phyloP scores from a whole-genome alignment of 2,329 filamentous ascomycete genomes.

The Whalleya microplaca region DNA sequence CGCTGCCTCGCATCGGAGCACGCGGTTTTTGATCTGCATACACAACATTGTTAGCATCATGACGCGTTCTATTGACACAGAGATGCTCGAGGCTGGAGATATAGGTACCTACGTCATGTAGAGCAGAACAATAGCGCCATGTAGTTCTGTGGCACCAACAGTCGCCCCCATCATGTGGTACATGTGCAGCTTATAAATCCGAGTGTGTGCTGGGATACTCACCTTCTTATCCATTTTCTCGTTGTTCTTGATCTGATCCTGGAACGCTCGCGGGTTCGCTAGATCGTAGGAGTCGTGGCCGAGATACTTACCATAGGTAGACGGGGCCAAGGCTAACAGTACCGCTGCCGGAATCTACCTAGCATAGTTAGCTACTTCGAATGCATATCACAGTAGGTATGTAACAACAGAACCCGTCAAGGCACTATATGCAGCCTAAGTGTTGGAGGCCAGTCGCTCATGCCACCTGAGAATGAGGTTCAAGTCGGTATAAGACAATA shows the following conservation, averaged over 20 bases:
- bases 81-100: not conserved
- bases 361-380: not conserved
- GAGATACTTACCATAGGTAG: slow-evolving; percentile 14
- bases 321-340: slow-evolving; percentile 15
- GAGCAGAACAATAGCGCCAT: not conserved
- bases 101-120: not conserved
- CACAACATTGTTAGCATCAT: not conserved
- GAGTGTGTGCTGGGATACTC: not conserved
- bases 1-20: slow-evolving; percentile 26
- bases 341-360: slow-evolving; percentile 23
- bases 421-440: not conserved
- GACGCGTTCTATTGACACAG: not conserved
- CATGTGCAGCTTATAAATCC: not conserved
- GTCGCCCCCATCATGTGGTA: not conserved
- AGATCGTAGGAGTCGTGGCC: slow-evolving; percentile 18
- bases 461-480: not conserved
- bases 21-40: slow-evolving; percentile 26
- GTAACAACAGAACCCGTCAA: not conserved
- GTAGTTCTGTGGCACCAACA: no score
- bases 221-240: slow-evolving; percentile 24
- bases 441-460: no score
- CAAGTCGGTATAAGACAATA: not conserved
- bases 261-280: slow-evolving; percentile 15
- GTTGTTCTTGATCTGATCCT: slow-evolving; percentile 21
- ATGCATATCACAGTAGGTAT: not conserved